Evolutionary conservation across 306 rosid genomes (phyloP).

Genomic region (Vachellia collinsii): DNA sequence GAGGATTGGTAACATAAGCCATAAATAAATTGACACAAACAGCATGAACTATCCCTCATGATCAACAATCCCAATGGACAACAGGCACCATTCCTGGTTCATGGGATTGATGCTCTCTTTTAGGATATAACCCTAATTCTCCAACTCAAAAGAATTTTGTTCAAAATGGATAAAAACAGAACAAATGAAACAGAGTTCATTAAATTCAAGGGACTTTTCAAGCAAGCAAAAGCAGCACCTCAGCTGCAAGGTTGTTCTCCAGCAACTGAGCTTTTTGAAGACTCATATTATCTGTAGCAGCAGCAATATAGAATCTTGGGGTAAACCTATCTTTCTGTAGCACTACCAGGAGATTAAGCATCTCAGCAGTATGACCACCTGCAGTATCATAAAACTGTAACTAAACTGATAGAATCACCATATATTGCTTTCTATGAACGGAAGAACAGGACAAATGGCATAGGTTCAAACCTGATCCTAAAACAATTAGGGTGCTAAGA

Average conservation of each 20-base stretch:
- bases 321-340: slow-evolving; percentile 65
- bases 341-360: slow-evolving; percentile 81
- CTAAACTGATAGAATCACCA: background rate
- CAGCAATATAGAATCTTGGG: slow-evolving; percentile 81
- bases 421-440: slow-evolving; percentile 19
- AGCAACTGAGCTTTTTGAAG: slow-evolving; percentile 77
- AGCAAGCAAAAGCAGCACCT: slow-evolving; percentile 48
- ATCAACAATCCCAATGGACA: background rate
- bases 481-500: slow-evolving; percentile 51
- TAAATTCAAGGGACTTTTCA: slow-evolving; percentile 14
- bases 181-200: background rate
- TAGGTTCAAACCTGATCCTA: slow-evolving; percentile 60
- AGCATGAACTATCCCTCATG: slow-evolving; percentile 1
- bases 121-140: background rate
- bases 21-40: slow-evolving; percentile 15
- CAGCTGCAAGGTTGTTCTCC: slow-evolving; percentile 48
- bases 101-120: background rate
- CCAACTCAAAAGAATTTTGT: background rate
- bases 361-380: slow-evolving; percentile 95
- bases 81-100: background rate
- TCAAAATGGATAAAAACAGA: background rate
- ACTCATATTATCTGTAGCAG: slow-evolving; percentile 93
- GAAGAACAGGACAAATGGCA: slow-evolving; percentile 17
- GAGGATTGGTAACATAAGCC: background rate
- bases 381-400: slow-evolving; percentile 24